Percentiles rank a stretch among this genome's conserved stretches.
Conservation (phyloP, 2,329 filamentous ascomycete genomes). For the Alternaria ethzedia region DNA sequence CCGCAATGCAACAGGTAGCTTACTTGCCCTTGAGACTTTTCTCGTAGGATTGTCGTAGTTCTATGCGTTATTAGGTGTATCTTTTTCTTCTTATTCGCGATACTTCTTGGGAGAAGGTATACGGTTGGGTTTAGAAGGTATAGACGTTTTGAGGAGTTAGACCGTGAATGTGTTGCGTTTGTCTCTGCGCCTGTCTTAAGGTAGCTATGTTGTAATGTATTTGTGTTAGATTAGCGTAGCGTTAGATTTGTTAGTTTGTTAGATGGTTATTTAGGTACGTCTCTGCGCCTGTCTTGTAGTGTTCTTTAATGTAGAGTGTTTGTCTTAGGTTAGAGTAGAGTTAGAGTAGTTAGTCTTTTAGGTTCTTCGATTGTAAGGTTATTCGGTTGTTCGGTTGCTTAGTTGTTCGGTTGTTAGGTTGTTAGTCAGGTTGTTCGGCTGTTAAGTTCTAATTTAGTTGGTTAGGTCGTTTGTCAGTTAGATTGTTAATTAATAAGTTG, state of each 20-base stretch:
- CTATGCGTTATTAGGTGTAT: background rate
- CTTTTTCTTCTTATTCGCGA: background rate
- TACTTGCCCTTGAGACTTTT: background rate
- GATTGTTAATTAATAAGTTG: background rate
- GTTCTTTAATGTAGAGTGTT: too few relatives aligned
- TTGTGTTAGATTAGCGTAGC: background rate
- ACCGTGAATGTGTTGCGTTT: background rate
- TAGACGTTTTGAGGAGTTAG: background rate
- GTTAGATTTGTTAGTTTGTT: too few relatives aligned
- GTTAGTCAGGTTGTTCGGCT: background rate
- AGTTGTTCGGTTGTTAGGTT: background rate
- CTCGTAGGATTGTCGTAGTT: background rate
- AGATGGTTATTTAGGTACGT: too few relatives aligned
- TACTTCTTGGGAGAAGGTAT: background rate
- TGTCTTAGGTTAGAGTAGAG: background rate
- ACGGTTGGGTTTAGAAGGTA: background rate
- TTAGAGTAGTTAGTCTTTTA: background rate
- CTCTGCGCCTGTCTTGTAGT: too few relatives aligned
- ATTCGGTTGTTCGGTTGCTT: too few relatives aligned
- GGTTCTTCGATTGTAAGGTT: background rate
- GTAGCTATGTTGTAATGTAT: background rate
- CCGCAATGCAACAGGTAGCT: background rate
- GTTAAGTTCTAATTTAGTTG: background rate
- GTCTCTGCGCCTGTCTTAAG: background rate
- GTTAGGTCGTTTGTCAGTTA: background rate